Base-by-base conservation (phyloP, 116 monocot species). In the Phalaenopsis hybrid region DNA sequence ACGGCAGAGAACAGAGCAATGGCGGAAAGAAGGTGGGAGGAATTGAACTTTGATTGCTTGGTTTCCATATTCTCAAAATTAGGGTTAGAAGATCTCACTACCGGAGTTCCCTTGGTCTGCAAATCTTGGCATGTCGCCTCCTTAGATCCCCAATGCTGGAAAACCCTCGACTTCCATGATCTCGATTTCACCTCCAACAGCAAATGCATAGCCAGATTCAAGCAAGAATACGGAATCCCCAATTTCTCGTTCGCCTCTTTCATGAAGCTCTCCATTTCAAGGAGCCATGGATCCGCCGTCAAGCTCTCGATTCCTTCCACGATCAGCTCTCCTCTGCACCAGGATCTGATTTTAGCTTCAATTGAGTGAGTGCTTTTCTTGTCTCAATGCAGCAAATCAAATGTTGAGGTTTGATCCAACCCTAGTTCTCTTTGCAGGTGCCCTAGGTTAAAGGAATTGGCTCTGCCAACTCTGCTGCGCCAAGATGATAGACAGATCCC, bases 101-200 rank as follows among this genome's bases (percentile, higher is more conserved):
- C 31, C 31, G 55, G 52, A 10, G 78, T 50, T 28, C 31, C 79
- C 61, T 44, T 79, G 2, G 79, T 79, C 57, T 79, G 79, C 79
- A 58, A 63, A 58, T 41, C 37, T 5, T 78, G 51, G 31, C 55
- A 31, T 10, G 55, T 16, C 6, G 78, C 78, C 5, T 50, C 78
- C 55, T n/a, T 78, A 51, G 78, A 78, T 55, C 52, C 50, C 10
- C 18, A 78, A 55, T 78, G 78, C 78, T 78, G 78, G 78, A 78
- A 25, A 55, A 28, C 13, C 33, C 78, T 78, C 78, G 78, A 78
- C 55, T 57, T 78, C 33, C 28, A 34, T 3, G 20, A 78, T 17
- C 25, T 78, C 2, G 78, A 78, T 33, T 52, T 78, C 78, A 55
- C 6, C 8, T 8, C 78, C 21, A 31, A 18, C 44, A 78, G 78